phyloP scores from a whole-genome alignment of 2,329 filamentous ascomycete genomes.

The Fusarium sp. region DNA sequence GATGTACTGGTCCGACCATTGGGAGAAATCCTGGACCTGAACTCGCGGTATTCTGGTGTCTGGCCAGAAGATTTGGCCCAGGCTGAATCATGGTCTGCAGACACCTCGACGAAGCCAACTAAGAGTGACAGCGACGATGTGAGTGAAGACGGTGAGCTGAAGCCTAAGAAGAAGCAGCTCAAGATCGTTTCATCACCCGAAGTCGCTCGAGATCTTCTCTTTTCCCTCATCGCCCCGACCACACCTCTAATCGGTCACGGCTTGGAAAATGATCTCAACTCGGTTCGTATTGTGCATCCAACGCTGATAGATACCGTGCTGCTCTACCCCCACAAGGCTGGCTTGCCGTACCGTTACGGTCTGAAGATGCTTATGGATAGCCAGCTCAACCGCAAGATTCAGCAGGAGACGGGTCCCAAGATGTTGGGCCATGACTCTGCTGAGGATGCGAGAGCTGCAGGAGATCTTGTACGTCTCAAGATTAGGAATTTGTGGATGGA shows the following conservation, averaged over 20 bases:
- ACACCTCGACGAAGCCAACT: constrained; percentile 43
- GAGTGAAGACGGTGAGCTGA: constrained; percentile 50
- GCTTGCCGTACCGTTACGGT: constrained; percentile 81
- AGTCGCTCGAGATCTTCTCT: constrained; percentile 81
- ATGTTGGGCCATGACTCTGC: constrained; percentile 86
- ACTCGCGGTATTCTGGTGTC: constrained; percentile 92
- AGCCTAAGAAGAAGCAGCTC: constrained; percentile 61
- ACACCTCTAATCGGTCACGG: constrained; percentile 94
- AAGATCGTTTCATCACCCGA: constrained; percentile 82
- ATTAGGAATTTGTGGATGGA: constrained; percentile 77
- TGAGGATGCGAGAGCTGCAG: constrained; percentile 91
- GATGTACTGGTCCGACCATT: constrained; percentile 88
- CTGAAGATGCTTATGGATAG: constrained; percentile 80
- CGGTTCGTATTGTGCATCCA: constrained; percentile 85
- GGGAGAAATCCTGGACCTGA: constrained; percentile 89
- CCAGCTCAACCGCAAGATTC: constrained; percentile 82
- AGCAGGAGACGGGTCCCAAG: constrained; percentile 70
- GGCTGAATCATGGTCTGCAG: constrained; percentile 69
- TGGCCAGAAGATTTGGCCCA: constrained; percentile 80
- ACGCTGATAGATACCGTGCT: constrained; percentile 88
- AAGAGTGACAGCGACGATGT: constrained; percentile 45
- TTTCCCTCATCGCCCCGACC: constrained; percentile 77
- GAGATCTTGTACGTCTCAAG: constrained; percentile 82
- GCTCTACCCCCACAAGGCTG: constrained; percentile 82
- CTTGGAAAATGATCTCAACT: constrained; percentile 94